Percentiles rank a stretch among this genome's conserved stretches.
phyloP scores from a whole-genome alignment of 345 rosid species.

The Geranium brycei region DNA sequence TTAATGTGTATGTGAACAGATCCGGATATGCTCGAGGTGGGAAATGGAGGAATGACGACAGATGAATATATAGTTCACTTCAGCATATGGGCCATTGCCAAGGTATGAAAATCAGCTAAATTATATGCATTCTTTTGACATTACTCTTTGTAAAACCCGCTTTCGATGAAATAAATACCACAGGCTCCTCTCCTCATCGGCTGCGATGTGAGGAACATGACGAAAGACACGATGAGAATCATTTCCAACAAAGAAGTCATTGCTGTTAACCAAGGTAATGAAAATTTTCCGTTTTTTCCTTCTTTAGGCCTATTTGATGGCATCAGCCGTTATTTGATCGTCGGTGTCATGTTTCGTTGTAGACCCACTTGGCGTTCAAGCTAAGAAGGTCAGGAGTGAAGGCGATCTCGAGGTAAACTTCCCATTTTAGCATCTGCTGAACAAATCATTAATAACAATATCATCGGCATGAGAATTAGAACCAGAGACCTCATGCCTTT shows the following conservation, averaged over 20 bases:
- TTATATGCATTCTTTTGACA: not conserved
- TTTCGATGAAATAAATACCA: not conserved
- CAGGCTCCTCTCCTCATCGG: conserved; percentile 41
- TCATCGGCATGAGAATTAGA: too few relatives aligned
- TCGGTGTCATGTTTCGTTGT: not conserved
- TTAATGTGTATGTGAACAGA: conserved; percentile 26
- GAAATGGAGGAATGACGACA: conserved; percentile 89
- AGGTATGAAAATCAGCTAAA: conserved; percentile 25
- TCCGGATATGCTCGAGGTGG: conserved; percentile 99
- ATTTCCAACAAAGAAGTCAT: conserved; percentile 32
- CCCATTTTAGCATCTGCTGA: not conserved
- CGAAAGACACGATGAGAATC: conserved; percentile 18
- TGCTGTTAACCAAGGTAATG: conserved; percentile 37
- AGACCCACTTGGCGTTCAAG: conserved; percentile 37
- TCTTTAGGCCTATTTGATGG: not conserved
- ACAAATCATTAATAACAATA: not conserved
- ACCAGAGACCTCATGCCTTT: not conserved
- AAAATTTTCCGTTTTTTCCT: not conserved
- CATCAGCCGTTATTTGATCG: not conserved
- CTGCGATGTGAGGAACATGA: conserved; percentile 25
- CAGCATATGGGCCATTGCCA: conserved; percentile 90
- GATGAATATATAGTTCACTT: conserved; percentile 78
- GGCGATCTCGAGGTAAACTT: conserved; percentile 28
- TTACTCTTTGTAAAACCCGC: too few relatives aligned
- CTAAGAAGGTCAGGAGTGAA: conserved; percentile 35